Percentiles rank a stretch among this genome's conserved stretches.
Conservation (phyloP, 2,329 filamentous ascomycete species). For the Epichloe sp. region DNA sequence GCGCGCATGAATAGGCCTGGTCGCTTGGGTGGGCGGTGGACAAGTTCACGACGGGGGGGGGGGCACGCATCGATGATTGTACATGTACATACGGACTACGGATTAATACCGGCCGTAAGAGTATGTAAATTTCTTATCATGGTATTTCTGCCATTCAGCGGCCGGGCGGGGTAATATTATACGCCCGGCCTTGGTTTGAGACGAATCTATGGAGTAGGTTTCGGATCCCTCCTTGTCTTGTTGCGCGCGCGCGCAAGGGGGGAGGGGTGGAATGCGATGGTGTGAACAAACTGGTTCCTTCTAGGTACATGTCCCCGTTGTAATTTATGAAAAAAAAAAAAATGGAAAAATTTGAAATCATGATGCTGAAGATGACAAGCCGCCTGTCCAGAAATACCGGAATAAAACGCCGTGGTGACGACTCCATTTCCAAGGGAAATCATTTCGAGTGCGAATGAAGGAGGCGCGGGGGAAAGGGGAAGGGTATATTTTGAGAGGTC, state of each 20-base stretch:
- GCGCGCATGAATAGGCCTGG: too few relatives aligned
- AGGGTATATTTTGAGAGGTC: too few relatives aligned
- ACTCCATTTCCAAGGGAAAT: not conserved
- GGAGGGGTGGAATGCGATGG: too few relatives aligned
- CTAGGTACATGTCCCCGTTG: too few relatives aligned
- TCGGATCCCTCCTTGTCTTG: not conserved
- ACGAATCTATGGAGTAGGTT: not conserved
- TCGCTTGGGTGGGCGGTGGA: too few relatives aligned
- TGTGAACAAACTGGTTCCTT: too few relatives aligned
- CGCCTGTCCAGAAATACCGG: too few relatives aligned
- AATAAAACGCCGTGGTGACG: not conserved
- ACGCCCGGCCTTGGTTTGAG: not conserved
- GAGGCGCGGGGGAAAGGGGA: too few relatives aligned
- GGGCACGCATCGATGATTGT: too few relatives aligned
- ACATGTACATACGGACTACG: too few relatives aligned
- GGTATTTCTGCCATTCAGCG: conserved; percentile 9
- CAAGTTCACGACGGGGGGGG: too few relatives aligned
- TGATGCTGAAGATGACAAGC: not conserved
- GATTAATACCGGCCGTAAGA: too few relatives aligned
- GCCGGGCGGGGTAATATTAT: not conserved
- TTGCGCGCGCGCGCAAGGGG: not conserved
- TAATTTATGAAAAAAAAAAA: not conserved
- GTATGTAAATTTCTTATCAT: conserved; percentile 1
- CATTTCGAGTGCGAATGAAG: not conserved
- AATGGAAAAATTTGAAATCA: not conserved